Evolutionary conservation across 2,329 filamentous ascomycete genomes (phyloP).

Genomic region (Coccinonectria pachysandricola): DNA sequence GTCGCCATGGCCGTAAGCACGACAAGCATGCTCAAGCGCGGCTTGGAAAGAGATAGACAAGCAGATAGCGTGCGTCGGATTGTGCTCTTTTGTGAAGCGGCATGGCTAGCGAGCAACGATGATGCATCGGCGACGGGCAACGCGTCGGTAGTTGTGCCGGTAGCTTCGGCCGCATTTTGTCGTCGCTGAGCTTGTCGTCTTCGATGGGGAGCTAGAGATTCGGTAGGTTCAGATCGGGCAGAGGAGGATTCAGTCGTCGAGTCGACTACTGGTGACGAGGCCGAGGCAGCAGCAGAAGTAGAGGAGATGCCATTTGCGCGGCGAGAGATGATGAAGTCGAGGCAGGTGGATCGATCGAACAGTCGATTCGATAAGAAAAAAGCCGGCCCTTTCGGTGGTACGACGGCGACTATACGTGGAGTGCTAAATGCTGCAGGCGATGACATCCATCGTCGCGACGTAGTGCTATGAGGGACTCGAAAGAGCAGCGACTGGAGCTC

Average conservation of each 20-base stretch:
- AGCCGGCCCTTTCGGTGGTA: slow-evolving; percentile 9
- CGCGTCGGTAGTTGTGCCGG: slow-evolving; percentile 3
- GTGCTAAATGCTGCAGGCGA: slow-evolving; percentile 16
- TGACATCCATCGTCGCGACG: slow-evolving; percentile 20
- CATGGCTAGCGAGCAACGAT: slow-evolving; percentile 42
- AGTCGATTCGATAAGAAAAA: slow-evolving; percentile 28
- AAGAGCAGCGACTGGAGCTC: slow-evolving; percentile 17
- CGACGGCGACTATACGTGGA: slow-evolving; percentile 11
- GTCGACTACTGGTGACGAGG: slow-evolving; percentile 7
- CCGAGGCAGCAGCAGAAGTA: slow-evolving; percentile 15
- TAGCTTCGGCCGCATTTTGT: slow-evolving; percentile 12
- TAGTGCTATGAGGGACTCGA: slow-evolving; percentile 10
- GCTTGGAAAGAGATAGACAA: slow-evolving; percentile 88
- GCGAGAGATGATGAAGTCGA: slow-evolving; percentile 23
- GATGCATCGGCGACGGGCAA: slow-evolving; percentile 32
- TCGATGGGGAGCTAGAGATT: slow-evolving; percentile 24
- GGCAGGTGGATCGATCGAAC: slow-evolving; percentile 27
- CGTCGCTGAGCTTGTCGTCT: slow-evolving; percentile 22
- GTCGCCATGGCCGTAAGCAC: slow-evolving; percentile 83
- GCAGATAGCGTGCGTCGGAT: slow-evolving; percentile 61
- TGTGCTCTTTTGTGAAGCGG: slow-evolving; percentile 39
- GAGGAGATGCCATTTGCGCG: slow-evolving; percentile 19
- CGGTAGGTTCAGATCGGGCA: slow-evolving; percentile 10
- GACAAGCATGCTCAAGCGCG: slow-evolving; percentile 82
- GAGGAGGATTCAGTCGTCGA: slow-evolving; percentile 11